Base-by-base conservation (phyloP, 2,329 filamentous ascomycete genomes). In the Arthrobotrys pseudoclavata region DNA sequence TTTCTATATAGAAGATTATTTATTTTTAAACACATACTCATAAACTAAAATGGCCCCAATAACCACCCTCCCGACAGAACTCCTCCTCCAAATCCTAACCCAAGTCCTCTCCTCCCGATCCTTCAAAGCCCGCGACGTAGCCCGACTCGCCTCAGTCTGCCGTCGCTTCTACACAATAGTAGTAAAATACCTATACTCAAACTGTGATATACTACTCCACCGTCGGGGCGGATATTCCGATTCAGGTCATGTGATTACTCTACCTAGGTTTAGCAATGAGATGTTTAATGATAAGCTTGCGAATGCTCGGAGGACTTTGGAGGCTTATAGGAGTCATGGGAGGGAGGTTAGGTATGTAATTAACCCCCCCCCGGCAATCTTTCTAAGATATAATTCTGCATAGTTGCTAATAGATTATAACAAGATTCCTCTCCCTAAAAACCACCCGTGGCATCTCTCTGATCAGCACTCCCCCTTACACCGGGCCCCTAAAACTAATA, bases 361-460 rank as follows among this genome's bases (percentile, higher is more conserved):
- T 40, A 34, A 4, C 4, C n/a, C 26, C 26, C 26, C n/a, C n/a
- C n/a, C n/a, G n/a, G n/a, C n/a, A n/a, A 9, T 18, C 26, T 9
- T 37, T 37, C 10, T 37, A n/a, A n/a, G n/a, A n/a, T n/a, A n/a
- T n/a, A n/a, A 6, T 2, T 37, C 15, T 9, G 3, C 20, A 12
- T 20, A 20, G 1, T 34, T 10, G 7, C 53, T 40, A 22, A 42
- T 31, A 40, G 1, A 53, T 20, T 29, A 29, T 26, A 20, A 37
- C 53, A 40, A 57, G 55, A 40, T 40, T 42, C 22, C 55, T 60
- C 55, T 60, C 55, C 55, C 55, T 60, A 5, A 60, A 60, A 42
- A 60, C 55, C 34, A 42, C 34, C 34, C 55, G 55, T 10, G 55
- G 55, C 34, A 42, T 20, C 12, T 18, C 5, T n/a, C 34, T 60